phyloP scores from a whole-genome alignment of 2,329 filamentous ascomycete genomes.

The Fonsecaea pedrosoi region DNA sequence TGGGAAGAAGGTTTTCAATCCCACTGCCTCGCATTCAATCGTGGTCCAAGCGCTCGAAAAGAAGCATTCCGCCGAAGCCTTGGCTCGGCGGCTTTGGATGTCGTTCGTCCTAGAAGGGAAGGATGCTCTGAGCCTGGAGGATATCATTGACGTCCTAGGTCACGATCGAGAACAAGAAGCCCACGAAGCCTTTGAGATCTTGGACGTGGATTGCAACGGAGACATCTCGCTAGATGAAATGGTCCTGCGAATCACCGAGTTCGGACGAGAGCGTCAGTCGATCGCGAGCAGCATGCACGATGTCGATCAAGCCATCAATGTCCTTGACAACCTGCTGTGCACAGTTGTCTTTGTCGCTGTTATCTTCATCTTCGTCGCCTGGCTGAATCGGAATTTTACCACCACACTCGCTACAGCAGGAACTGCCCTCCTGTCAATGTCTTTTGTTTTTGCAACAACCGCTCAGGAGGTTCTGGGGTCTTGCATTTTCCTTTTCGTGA shows the following conservation, averaged over 20 bases:
- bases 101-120: constrained; percentile 92
- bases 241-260: constrained; percentile 83
- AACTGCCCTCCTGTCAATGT: constrained; percentile 90
- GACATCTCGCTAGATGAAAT: constrained; percentile 96
- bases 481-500: constrained; percentile 98
- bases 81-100: constrained; percentile 96
- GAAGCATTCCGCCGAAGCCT: constrained; percentile 81
- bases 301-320: constrained; percentile 90
- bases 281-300: constrained; percentile 96
- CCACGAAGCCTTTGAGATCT: constrained; percentile 78
- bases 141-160: constrained; percentile 87
- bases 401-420: constrained; percentile 88
- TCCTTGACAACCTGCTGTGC: constrained; percentile 84
- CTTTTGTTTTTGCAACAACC: constrained; percentile 92
- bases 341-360: constrained; percentile 80
- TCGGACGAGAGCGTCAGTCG: constrained; percentile 84
- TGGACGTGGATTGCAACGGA: constrained; percentile 89
- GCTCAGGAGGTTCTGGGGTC: constrained; percentile 96
- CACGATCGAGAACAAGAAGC: constrained; percentile 75
- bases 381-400: constrained; percentile 84
- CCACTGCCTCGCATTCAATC: constrained; percentile 85
- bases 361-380: constrained; percentile 86
- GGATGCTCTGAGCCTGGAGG: constrained; percentile 78
- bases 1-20: constrained; percentile 93
- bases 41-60: constrained; percentile 90